Evolutionary conservation across 2,329 filamentous ascomycete species (phyloP).

Genomic region (Rasamsonia emersonii): DNA sequence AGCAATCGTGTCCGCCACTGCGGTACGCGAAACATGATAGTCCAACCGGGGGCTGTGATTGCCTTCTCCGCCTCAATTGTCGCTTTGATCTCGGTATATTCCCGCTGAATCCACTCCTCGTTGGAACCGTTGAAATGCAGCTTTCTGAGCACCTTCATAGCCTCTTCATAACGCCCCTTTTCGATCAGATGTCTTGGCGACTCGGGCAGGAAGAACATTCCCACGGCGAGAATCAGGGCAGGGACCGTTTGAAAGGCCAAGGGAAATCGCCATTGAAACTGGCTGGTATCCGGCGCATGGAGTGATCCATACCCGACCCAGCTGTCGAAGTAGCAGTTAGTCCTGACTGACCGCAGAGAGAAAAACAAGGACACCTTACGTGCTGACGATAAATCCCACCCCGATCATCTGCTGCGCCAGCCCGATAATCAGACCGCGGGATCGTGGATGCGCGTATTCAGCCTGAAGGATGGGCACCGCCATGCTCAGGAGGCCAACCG

Average conservation of each 20-base stretch:
- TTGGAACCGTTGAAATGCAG: constrained; percentile 48
- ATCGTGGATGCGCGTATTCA: constrained; percentile 52
- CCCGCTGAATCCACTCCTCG: constrained; percentile 47
- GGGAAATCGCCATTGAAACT: constrained; percentile 29
- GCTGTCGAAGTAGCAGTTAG: constrained; percentile 11
- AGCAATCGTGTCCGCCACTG: constrained; percentile 52
- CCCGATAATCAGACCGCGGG: constrained; percentile 43
- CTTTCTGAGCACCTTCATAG: constrained; percentile 40
- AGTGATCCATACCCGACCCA: constrained; percentile 43
- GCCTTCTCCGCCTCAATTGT: constrained; percentile 54
- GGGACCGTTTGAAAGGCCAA: constrained; percentile 32
- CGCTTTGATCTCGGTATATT: constrained; percentile 14
- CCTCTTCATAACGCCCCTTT: constrained; percentile 42
- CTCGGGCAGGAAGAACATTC: constrained; percentile 26
- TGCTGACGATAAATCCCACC: constrained; percentile 38
- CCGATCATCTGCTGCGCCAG: constrained; percentile 38
- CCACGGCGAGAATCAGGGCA: constrained; percentile 26
- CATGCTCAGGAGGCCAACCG: constrained; percentile 40
- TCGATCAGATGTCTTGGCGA: constrained; percentile 30
- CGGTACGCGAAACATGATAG: constrained; percentile 32
- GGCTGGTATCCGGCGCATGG: constrained; percentile 23
- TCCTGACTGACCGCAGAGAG: not conserved
- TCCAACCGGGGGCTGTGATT: constrained; percentile 38
- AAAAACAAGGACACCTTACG: constrained; percentile 14
- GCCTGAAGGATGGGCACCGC: constrained; percentile 56